phyloP scores from a whole-genome alignment of 2,329 filamentous ascomycete species.

The Aspergillus sergii region DNA sequence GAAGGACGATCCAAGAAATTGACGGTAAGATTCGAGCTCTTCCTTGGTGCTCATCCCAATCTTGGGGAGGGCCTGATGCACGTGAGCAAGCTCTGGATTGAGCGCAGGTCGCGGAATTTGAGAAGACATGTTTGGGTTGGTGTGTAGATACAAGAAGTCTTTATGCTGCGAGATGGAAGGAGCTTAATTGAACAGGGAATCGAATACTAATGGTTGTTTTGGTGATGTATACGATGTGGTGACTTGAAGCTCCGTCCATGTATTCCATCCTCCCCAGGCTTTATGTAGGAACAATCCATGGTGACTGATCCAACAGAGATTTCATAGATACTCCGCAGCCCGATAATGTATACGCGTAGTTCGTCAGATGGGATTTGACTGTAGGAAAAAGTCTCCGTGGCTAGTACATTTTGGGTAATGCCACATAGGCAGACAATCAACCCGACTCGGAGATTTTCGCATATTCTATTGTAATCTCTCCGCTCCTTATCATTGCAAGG shows the following conservation, averaged over 20 bases:
- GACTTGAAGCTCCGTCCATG: not conserved
- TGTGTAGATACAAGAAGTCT: not conserved
- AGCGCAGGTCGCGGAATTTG: not conserved
- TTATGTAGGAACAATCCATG: not conserved
- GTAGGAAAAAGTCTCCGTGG: not conserved
- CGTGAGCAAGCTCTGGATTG: not conserved
- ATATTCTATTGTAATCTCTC: too few species aligned
- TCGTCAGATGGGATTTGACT: not conserved
- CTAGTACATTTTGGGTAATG: not conserved
- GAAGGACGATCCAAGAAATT: not conserved
- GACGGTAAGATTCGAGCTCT: conserved; percentile 1
- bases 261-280: not conserved
- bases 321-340: not conserved
- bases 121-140: not conserved
- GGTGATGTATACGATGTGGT: not conserved
- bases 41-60: conserved; percentile 1
- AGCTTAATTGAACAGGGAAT: not conserved
- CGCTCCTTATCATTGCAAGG: too few species aligned
- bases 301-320: not conserved
- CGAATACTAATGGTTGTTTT: not conserved
- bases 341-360: not conserved
- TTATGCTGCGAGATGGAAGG: not conserved
- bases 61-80: not conserved
- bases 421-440: not conserved
- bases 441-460: too few species aligned